phyloP scores from a whole-genome alignment of 75 land plant species.

The Cunninghamia lanceolata region DNA sequence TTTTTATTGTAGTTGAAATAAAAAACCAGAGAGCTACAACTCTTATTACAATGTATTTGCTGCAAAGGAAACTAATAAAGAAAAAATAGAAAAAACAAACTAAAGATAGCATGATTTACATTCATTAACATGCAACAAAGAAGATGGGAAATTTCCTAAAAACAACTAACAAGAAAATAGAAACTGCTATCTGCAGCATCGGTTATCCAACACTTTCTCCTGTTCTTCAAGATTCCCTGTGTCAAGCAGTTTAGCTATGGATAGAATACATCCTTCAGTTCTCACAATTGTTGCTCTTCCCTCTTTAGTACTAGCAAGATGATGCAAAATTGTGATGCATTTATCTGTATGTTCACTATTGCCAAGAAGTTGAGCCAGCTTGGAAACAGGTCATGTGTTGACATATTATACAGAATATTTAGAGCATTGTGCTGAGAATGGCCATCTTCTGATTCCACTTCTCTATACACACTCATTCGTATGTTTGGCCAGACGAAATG shows the following conservation, averaged over 20 bases:
- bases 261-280: constrained; percentile 55
- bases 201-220: constrained; percentile 57
- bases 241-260: constrained; percentile 69
- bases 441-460: constrained; percentile 50
- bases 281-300: constrained; percentile 42
- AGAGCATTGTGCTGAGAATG: constrained; percentile 45
- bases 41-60: too few relatives aligned
- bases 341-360: constrained; percentile 32
- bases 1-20: too few relatives aligned
- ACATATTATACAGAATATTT: constrained; percentile 57
- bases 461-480: constrained; percentile 77
- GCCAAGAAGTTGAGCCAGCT: constrained; percentile 46
- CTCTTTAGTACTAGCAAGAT: constrained; percentile 45
- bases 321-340: constrained; percentile 48
- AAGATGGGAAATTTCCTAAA: too few relatives aligned
- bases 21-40: too few relatives aligned
- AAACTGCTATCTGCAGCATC: too few relatives aligned
- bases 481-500: constrained; percentile 90
- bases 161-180: too few relatives aligned
- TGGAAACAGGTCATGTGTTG: constrained; percentile 47
- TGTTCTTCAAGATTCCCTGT: constrained; percentile 55
- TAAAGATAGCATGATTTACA: too few relatives aligned
- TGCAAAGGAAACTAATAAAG: too few relatives aligned
- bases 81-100: too few relatives aligned
- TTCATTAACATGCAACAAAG: too few relatives aligned